Conservation (phyloP, 345 rosid genomes). For the Arabis alpina region DNA sequence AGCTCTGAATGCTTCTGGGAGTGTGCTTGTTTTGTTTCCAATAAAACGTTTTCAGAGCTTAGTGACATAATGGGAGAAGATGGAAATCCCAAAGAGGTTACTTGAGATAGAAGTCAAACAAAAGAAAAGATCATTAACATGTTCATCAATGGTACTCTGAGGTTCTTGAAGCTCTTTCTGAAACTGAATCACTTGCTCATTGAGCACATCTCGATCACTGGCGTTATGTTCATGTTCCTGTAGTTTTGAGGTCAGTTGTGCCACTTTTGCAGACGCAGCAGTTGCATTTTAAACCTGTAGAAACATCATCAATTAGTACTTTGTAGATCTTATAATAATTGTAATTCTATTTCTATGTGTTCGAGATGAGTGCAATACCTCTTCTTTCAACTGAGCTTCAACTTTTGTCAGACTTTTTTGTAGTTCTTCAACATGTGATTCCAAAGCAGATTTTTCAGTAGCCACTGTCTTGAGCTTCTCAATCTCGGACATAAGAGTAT, state of each 20-base stretch:
- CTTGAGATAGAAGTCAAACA: constrained; percentile 9
- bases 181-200: constrained; percentile 54
- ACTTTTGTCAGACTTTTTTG: constrained; percentile 59
- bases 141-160: constrained; percentile 51
- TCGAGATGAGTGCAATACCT: constrained; percentile 47
- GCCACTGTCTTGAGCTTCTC: constrained; percentile 57
- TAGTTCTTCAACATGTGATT: constrained; percentile 64
- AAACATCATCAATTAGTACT: constrained; percentile 9
- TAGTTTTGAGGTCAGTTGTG: constrained; percentile 53
- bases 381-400: constrained; percentile 61
- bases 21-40: constrained; percentile 52
- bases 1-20: constrained; percentile 57
- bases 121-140: constrained; percentile 51
- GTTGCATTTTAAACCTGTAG: constrained; percentile 53
- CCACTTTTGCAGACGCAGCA: constrained; percentile 39
- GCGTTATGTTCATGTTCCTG: constrained; percentile 52
- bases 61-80: constrained; percentile 18
- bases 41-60: constrained; percentile 19
- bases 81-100: not conserved
- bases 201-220: constrained; percentile 52
- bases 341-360: not conserved
- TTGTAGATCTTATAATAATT: not conserved
- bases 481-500: constrained; percentile 55
- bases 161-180: constrained; percentile 59
- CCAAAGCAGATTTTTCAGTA: constrained; percentile 59